Evolutionary conservation across 768 basidiomycete genomes (phyloP), one percentile per base, ranked within the genome.

Genomic region (Hygrophorus pudorinus): DNA sequence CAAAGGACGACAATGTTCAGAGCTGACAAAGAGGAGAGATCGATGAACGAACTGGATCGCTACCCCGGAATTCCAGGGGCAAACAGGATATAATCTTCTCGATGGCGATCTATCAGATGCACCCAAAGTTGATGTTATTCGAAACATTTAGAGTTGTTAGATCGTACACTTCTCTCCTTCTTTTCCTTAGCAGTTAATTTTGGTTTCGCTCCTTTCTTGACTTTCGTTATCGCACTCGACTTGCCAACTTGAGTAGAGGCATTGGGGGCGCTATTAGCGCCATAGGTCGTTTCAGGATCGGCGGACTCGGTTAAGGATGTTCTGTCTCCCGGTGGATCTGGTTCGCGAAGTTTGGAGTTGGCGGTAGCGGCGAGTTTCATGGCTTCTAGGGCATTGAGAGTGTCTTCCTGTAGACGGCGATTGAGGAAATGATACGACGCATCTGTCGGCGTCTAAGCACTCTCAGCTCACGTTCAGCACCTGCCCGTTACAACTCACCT

Each of bases 41-140:
- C 28, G 8, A 3, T 17, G 36, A 40, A 67, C 84, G 44, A 56
- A 88, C 89, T 2, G 85, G 82, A 62, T 94, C 88, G 51, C 70
- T 83, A 7, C 92, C 92, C 17, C 92, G 75, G 58, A 91, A 97
- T 61, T 94, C 92, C 10, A 97, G 70, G 0, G 92, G 92, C 30
- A 94, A 67, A 43, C 74, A 77, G 18, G 79, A 72, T 12, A 93
- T 72, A 12, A 87, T 73, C 46, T 75, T 77, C 49, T 91, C 88
- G 27, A 83, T 65, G 41, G 73, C 72, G 48, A 81, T 57, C 75
- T 81, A 41, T 2, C 17, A 18, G 42, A n/a, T 7, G 21, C 18
- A 17, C 8, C n/a, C n/a, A 4, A 30, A 33, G n/a, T 12, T 20
- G 18, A 44, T 42, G 35, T 16, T 18, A 31, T 33, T 42, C 14